Evolutionary conservation across 2,329 filamentous ascomycete genomes (phyloP).

Genomic region (Nemania sp.): DNA sequence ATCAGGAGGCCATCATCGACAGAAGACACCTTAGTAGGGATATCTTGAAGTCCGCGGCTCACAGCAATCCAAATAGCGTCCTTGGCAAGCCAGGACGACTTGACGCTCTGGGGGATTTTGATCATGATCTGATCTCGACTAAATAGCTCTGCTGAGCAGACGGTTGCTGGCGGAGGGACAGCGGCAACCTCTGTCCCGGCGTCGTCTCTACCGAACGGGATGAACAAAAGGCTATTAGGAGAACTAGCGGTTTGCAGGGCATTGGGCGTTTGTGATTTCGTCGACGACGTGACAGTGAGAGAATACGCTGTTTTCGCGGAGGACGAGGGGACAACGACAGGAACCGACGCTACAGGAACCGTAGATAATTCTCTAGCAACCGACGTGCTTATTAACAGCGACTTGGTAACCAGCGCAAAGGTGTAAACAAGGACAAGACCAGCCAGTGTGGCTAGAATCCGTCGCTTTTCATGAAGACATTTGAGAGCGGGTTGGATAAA

Average conservation of each 20-base stretch:
- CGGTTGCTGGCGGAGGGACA: constrained; percentile 38
- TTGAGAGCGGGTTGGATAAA: constrained; percentile 2
- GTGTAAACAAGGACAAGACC: constrained; percentile 30
- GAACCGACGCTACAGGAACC: constrained; percentile 41
- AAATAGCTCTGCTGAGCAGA: constrained; percentile 53
- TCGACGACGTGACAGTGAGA: constrained; percentile 34
- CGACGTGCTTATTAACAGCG: constrained; percentile 26
- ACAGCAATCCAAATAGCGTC: constrained; percentile 62
- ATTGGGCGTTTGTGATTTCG: constrained; percentile 41
- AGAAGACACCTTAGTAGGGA: constrained; percentile 54
- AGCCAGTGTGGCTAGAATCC: constrained; percentile 27
- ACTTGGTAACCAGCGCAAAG: constrained; percentile 30
- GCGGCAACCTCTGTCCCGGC: constrained; percentile 33
- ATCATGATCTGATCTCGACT: constrained; percentile 58
- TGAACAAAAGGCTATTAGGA: constrained; percentile 45
- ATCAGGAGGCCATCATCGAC: constrained; percentile 58
- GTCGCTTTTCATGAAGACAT: constrained; percentile 27
- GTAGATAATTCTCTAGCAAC: constrained; percentile 37
- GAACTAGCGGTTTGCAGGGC: constrained; percentile 40
- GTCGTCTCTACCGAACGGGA: constrained; percentile 48
- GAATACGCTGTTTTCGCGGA: constrained; percentile 32
- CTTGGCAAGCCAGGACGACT: constrained; percentile 59
- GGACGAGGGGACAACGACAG: constrained; percentile 32
- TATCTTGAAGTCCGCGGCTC: constrained; percentile 51
- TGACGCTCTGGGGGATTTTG: constrained; percentile 55